Evolutionary conservation across 2,329 filamentous ascomycete genomes (phyloP).

Genomic region (Colletotrichum tofieldiae): DNA sequence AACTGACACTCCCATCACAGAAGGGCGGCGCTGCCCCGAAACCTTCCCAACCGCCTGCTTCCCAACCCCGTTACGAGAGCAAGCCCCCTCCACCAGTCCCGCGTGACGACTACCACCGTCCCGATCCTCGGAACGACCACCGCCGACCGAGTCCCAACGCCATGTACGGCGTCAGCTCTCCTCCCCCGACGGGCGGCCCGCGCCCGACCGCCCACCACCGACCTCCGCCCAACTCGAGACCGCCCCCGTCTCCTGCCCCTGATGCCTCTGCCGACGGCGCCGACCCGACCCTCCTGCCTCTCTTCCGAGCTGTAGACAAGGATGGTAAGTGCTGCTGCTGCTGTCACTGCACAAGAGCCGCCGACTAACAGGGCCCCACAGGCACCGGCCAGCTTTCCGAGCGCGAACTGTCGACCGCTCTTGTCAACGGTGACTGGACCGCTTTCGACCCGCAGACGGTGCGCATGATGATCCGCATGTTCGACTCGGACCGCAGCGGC

Average conservation of each 20-base stretch:
- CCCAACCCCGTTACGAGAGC: conserved; percentile 61
- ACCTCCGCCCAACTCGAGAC: conserved; percentile 71
- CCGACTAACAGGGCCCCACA: conserved; percentile 50
- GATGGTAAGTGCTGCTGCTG: conserved; percentile 68
- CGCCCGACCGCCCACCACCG: conserved; percentile 63
- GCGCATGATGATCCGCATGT: conserved; percentile 99
- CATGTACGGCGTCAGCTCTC: conserved; percentile 65
- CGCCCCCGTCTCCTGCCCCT: conserved; percentile 76
- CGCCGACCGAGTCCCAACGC: conserved; percentile 45
- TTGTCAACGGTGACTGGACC: conserved; percentile 97
- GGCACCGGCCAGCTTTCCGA: conserved; percentile 88
- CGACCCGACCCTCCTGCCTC: conserved; percentile 83
- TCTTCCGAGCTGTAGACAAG: conserved; percentile 94
- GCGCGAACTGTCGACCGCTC: conserved; percentile 86
- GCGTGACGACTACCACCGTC: conserved; percentile 49
- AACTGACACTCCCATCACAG: conserved; percentile 40
- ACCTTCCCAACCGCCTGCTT: conserved; percentile 39
- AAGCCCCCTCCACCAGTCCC: conserved; percentile 64
- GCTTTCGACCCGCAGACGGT: conserved; percentile 95
- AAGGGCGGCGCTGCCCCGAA: conserved; percentile 44
- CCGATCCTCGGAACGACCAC: conserved; percentile 33
- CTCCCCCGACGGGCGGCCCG: conserved; percentile 63
- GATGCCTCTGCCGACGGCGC: conserved; percentile 63
- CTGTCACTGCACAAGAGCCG: background rate
- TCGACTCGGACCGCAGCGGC: conserved; percentile 91